Evolutionary conservation across 495 filamentous ascomycete species (phyloP), one percentile per base, ranked within the genome.

Genomic region (Podospora conica): DNA sequence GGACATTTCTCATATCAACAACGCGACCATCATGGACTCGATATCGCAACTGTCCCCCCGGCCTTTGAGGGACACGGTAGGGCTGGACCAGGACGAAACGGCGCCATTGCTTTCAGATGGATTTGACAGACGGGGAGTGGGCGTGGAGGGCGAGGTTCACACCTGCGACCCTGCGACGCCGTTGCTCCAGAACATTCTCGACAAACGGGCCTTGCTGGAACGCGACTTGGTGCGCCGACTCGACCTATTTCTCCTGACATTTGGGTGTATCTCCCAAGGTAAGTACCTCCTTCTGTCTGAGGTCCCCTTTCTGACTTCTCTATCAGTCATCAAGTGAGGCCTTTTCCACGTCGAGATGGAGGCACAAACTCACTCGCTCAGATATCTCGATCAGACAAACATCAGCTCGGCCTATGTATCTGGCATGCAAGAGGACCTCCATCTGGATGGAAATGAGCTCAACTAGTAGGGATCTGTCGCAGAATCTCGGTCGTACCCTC

Each of bases 361-460:
- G 40, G 5, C 15, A 2, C 18, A 24, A 20, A 57, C 53, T 27
- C 24, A 53, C 23, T 56, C 61, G 22, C 8, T 48, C 63, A 74
- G 68, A 40, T 69, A 71, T 20, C 66, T 74, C 24, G 79, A 80
- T 59, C 78, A 78, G 33, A 73, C 74, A 24, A 81, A 81, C 61
- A 78, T 81, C 65, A 80, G 70, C 67, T 78, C 75, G 33, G 79
- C 79, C 31, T 81, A 78, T 60, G 75, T 81, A 0, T 76, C 73
- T 0, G 79, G 79, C 22, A 81, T 81, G 79, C 77, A 78, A 61
- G 78, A 81, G 65, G 78, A 81, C 21, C 69, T 81, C 24, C 61
- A 54, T 29, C 68, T 81, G 20, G 61, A 76, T 29, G 78, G 78
- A 20, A 75, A 80, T 59, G 75, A 80, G 69, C 74, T 79, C 9